Base-by-base conservation (phyloP, 1,284 basidiomycete species). In the Moesziomyces sp. region DNA sequence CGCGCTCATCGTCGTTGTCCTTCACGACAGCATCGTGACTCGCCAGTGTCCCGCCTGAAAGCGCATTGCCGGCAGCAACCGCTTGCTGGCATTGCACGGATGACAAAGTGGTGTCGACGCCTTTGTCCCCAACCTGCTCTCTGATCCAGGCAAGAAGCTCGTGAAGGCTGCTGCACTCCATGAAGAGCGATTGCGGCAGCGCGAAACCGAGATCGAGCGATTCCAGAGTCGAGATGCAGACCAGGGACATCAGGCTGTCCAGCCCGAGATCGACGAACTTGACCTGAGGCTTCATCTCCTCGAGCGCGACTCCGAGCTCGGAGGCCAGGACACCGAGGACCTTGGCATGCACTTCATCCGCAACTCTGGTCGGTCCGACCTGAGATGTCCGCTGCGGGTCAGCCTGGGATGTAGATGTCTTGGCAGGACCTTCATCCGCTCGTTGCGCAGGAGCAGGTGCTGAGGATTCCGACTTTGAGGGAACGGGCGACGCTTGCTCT, bases 211-310 rank as follows among this genome's bases (percentile, higher is more conserved):
- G 54, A 16, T 52, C 43, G 45, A 76, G 26, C 5, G 53, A 45
- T 46, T 72, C 74, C 8, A 76, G 51, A 35, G 67, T 62, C 42
- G 71, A 70, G 26, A 74, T 70, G 51, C 66, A 70, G 4, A 73
- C 74, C 35, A 76, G 49, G 0, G 74, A 71, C 74, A 76, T 76
- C 24, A 76, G 60, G 44, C 65, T 69, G 46, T 76, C 74, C 14
- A 76, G 61, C 1, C 74, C 74, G 6, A 76, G 57, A 24, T 76
- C 74, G 38, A 66, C 65, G 18, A 76, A 65, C 18, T 61, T 68
- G 35, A 62, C 59, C 38, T 19, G 38, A 1, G 62, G 61, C 43
- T 58, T 65, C 58, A 76, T 58, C 49, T 73, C 68, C 11, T 56
- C 58, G 26, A 63, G 28, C 3, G 52, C 49, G 18, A 76, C 51